Conservation (phyloP, 768 basidiomycete genomes). For the Calocybe gangraenosa region DNA sequence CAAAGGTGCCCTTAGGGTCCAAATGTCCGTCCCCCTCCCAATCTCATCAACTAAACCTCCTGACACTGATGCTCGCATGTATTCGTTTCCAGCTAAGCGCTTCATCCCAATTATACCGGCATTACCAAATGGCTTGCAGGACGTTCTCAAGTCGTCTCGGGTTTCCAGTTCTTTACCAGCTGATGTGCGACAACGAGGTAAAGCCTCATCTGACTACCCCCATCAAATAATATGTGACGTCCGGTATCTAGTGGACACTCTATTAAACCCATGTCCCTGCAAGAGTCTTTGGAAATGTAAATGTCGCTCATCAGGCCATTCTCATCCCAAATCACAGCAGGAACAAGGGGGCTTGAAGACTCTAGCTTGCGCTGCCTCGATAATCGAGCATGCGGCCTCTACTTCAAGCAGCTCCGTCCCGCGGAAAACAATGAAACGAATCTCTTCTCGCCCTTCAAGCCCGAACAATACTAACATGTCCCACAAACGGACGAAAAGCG, state of each 20-base stretch:
- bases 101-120: slow-evolving; percentile 71
- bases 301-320: slow-evolving; percentile 29
- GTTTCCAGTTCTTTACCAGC: slow-evolving; percentile 25
- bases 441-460: slow-evolving; percentile 25
- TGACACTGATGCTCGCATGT: slow-evolving; percentile 6
- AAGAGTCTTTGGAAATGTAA: slow-evolving; percentile 50
- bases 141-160: slow-evolving; percentile 35
- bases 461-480: slow-evolving; percentile 19
- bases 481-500: slow-evolving; percentile 30
- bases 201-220: slow-evolving; percentile 8
- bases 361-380: slow-evolving; percentile 35
- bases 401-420: neutral
- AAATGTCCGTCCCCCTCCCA: slow-evolving; percentile 32
- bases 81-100: slow-evolving; percentile 43
- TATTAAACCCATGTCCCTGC: slow-evolving; percentile 66
- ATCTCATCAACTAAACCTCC: neutral
- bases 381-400: slow-evolving; percentile 21
- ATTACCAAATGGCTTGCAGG: slow-evolving; percentile 70
- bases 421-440: slow-evolving; percentile 17
- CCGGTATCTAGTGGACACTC: slow-evolving; percentile 45
- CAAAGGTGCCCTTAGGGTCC: slow-evolving; percentile 28
- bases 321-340: slow-evolving; percentile 2
- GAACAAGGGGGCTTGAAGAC: slow-evolving; percentile 22
- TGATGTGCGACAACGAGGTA: slow-evolving; percentile 51
- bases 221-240: slow-evolving; percentile 4